Conservation (phyloP, 73 alveolate species). For the Effrenium voratum region DNA sequence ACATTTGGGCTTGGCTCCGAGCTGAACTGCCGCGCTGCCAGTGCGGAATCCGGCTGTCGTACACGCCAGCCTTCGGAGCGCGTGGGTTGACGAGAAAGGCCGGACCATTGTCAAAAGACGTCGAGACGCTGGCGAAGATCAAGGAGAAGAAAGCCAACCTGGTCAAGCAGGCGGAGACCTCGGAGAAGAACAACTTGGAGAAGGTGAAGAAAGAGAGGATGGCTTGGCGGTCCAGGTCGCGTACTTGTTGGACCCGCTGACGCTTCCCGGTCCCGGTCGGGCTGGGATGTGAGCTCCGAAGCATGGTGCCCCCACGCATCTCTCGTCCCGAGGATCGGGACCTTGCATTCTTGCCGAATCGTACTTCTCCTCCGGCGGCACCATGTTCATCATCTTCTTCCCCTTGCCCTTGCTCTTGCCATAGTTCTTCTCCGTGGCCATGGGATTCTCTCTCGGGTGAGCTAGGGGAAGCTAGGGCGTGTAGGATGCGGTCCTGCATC, state of each 20-base stretch:
- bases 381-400: not conserved
- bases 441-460: not conserved
- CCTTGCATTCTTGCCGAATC: not conserved
- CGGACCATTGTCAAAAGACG: too few species aligned
- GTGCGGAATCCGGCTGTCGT: too few species aligned
- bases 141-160: too few species aligned
- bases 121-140: too few species aligned
- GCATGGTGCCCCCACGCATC: not conserved
- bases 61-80: too few species aligned
- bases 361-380: slow-evolving; percentile 4
- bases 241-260: not conserved
- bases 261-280: not conserved
- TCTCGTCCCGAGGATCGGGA: not conserved
- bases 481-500: not conserved
- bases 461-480: not conserved
- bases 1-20: not conserved
- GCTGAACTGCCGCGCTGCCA: not conserved
- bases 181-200: too few species aligned
- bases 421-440: not conserved
- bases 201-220: too few species aligned
- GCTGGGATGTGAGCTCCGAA: not conserved
- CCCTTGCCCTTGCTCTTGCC: not conserved
- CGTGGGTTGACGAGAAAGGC: too few species aligned
- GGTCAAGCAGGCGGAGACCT: too few species aligned
- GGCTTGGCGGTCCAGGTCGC: slow-evolving; percentile 1